These are phyloP conservation scores for Lichenothelia convexa DNA, from an alignment of 495 filamentous ascomycete species.

Conservation along the genomic window DNA sequence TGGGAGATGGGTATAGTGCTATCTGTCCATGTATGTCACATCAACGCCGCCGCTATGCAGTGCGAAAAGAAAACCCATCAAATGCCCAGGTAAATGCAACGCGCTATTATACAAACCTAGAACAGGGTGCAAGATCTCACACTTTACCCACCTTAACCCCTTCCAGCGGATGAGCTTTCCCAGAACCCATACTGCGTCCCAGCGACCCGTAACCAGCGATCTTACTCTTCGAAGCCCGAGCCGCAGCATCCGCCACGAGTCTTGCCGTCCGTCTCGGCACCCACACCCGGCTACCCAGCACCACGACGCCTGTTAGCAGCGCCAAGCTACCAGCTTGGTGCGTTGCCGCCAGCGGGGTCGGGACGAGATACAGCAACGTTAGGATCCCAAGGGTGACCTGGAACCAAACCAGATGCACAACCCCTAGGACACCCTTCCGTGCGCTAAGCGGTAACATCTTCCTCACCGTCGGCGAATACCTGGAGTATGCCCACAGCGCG, in stretches of 20 bases:
- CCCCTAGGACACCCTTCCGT: conserved; percentile 53
- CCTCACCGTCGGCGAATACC: conserved; percentile 41
- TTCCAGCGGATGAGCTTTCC: too few species aligned
- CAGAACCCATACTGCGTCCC: too few species aligned
- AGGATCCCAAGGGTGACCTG: conserved; percentile 76
- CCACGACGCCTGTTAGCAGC: conserved; percentile 60
- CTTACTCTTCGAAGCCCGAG: too few species aligned
- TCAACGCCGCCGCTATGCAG: too few species aligned
- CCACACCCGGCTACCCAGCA: conserved; percentile 49
- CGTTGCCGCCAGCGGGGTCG: conserved; percentile 67
- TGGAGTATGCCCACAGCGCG: conserved; percentile 56
- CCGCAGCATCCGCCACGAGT: conserved; percentile 21
- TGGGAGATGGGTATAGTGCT: too few species aligned
- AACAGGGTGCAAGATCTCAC: too few species aligned
- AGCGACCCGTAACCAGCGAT: too few species aligned
- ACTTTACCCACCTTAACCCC: too few species aligned
- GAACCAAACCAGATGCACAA: conserved; percentile 63
- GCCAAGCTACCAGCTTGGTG: conserved; percentile 87
- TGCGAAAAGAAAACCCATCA: too few species aligned
- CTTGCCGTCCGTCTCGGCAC: conserved; percentile 31
- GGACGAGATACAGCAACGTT: conserved; percentile 85
- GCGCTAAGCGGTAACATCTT: conserved; percentile 44
- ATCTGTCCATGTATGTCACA: too few species aligned
- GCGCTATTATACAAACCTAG: too few species aligned
- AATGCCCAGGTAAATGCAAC: too few species aligned